Percentiles rank a stretch among this genome's conserved stretches.
These are phyloP conservation scores for Thalia dealbata DNA, from an alignment of 176 grass and related monocot species.

Conservation along the genomic window DNA sequence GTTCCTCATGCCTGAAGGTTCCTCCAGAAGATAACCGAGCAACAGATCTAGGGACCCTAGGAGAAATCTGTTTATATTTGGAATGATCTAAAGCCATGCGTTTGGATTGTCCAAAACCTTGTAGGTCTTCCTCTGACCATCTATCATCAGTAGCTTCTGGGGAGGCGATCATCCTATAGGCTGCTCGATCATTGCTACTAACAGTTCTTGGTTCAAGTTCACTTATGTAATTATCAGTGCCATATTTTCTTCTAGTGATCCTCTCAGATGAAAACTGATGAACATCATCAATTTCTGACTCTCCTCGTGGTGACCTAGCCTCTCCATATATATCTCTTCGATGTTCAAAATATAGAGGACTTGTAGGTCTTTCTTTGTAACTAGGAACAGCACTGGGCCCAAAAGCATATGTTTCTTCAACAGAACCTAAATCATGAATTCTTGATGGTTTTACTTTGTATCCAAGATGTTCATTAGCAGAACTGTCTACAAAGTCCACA, in stretches of 20 bases:
- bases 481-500: conserved; percentile 21
- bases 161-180: conserved; percentile 51
- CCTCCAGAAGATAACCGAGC: neutral
- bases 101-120: conserved; percentile 23
- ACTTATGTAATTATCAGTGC: conserved; percentile 25
- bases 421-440: conserved; percentile 18
- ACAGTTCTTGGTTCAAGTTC: conserved; percentile 31
- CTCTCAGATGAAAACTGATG: conserved; percentile 29
- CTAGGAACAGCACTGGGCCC: conserved; percentile 30
- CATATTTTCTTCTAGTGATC: conserved; percentile 13
- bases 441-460: neutral
- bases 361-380: conserved; percentile 38
- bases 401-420: conserved; percentile 25
- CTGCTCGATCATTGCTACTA: conserved; percentile 25
- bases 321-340: conserved; percentile 21
- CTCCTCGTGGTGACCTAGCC: conserved; percentile 17
- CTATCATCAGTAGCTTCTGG: conserved; percentile 22
- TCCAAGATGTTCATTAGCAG: conserved; percentile 25
- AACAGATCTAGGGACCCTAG: conserved; percentile 30
- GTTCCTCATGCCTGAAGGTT: neutral
- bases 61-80: conserved; percentile 24
- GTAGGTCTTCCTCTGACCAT: conserved; percentile 21
- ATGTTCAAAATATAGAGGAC: conserved; percentile 28
- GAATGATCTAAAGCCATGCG: conserved; percentile 15
- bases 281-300: conserved; percentile 22